phyloP scores from a whole-genome alignment of 176 grass and related monocot genomes.

The Paspalum vaginatum region DNA sequence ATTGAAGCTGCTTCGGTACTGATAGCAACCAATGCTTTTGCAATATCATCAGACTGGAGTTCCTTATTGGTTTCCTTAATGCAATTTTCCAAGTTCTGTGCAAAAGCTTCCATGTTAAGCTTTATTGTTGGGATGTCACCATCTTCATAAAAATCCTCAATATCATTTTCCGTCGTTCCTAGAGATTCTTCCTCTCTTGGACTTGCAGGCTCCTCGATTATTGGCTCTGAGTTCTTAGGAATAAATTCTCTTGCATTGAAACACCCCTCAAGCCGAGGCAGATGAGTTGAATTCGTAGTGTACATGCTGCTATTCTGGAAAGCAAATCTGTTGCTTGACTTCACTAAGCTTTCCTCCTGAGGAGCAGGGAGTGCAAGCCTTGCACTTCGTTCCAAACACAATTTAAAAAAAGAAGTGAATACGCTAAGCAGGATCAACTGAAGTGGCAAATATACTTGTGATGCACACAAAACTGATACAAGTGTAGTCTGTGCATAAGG shows the following conservation, averaged over 20 bases:
- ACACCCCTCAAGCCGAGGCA: constrained; percentile 44
- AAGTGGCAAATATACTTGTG: neutral
- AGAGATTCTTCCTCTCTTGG: constrained; percentile 55
- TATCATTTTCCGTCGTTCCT: constrained; percentile 53
- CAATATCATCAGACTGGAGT: constrained; percentile 68
- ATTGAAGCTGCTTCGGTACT: constrained; percentile 78
- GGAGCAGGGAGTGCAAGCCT: constrained; percentile 82
- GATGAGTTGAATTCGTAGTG: constrained; percentile 17
- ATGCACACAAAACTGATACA: constrained; percentile 1
- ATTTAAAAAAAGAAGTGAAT: constrained; percentile 14
- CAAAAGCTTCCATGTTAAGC: constrained; percentile 78
- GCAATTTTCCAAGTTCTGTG: constrained; percentile 72
- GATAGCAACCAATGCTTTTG: constrained; percentile 80
- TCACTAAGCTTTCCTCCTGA: constrained; percentile 60
- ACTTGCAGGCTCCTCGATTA: constrained; percentile 90
- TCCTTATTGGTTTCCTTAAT: constrained; percentile 69
- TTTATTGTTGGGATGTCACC: constrained; percentile 93
- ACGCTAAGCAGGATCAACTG: constrained; percentile 11
- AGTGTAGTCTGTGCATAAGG: neutral
- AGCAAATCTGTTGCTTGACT: constrained; percentile 37
- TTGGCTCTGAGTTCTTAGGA: constrained; percentile 65
- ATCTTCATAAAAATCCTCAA: constrained; percentile 74
- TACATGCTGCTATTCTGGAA: constrained; percentile 44
- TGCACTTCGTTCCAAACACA: constrained; percentile 54
- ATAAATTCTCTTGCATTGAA: constrained; percentile 32